Conservation (phyloP, 768 basidiomycete species). For the Strobilomyces echinocephalus region DNA sequence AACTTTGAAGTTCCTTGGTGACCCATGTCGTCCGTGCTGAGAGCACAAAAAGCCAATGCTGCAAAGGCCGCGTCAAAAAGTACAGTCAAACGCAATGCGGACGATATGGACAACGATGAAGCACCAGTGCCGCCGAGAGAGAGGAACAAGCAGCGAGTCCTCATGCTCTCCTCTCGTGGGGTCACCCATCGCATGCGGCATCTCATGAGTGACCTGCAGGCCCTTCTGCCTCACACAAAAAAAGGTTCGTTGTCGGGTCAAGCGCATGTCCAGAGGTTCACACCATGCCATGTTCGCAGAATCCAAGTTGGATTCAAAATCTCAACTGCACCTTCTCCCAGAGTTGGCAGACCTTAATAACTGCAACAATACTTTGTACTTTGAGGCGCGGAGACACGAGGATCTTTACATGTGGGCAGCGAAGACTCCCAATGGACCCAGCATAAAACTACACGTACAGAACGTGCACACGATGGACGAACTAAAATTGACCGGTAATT, state of each 20-base stretch:
- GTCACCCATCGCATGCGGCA: conserved; percentile 96
- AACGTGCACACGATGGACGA: conserved; percentile 99
- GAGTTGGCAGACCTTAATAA: conserved; percentile 96
- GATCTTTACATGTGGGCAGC: conserved; percentile 96
- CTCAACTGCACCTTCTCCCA: conserved; percentile 85
- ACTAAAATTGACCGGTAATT: conserved; percentile 98
- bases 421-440: conserved; percentile 96
- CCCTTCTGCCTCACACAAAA: conserved; percentile 88
- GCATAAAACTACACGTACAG: conserved; percentile 95
- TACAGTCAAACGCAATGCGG: conserved; percentile 61
- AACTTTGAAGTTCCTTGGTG: neutral
- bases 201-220: conserved; percentile 91
- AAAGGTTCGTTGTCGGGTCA: conserved; percentile 62
- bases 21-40: conserved; percentile 61
- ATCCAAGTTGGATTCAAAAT: conserved; percentile 96
- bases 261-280: neutral
- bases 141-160: conserved; percentile 92
- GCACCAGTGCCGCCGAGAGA: conserved; percentile 42
- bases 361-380: conserved; percentile 96
- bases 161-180: conserved; percentile 89
- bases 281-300: conserved; percentile 44
- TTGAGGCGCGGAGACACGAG: conserved; percentile 93
- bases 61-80: conserved; percentile 39
- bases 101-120: conserved; percentile 56
- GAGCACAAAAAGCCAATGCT: conserved; percentile 56